Conservation (phyloP, 768 basidiomycete genomes). For the Obba rivulosa region DNA sequence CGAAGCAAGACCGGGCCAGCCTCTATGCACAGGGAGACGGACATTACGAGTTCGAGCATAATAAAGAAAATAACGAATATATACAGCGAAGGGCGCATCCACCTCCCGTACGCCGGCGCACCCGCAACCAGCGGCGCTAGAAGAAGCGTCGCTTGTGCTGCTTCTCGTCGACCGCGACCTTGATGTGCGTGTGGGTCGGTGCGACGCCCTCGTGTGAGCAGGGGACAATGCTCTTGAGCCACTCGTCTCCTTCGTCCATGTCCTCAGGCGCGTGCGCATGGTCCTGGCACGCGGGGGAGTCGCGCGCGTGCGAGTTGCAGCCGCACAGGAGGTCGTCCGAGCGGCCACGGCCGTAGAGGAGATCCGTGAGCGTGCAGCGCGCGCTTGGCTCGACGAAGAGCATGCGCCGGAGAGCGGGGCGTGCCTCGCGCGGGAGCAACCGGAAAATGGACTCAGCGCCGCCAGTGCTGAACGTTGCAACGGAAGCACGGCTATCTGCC, state of each 20-base stretch:
- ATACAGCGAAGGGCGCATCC: slow-evolving; percentile 5
- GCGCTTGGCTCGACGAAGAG: slow-evolving; percentile 83
- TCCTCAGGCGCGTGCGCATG: slow-evolving; percentile 63
- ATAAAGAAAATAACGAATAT: slow-evolving; percentile 12
- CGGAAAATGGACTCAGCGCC: slow-evolving; percentile 96
- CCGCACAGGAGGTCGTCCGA: slow-evolving; percentile 74
- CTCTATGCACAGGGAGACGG: slow-evolving; percentile 17
- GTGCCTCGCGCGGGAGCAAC: slow-evolving; percentile 87
- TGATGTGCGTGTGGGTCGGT: slow-evolving; percentile 65
- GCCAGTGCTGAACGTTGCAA: slow-evolving; percentile 60
- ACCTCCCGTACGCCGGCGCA: background rate
- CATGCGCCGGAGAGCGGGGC: slow-evolving; percentile 90
- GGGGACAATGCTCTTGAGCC: slow-evolving; percentile 70
- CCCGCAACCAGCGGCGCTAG: slow-evolving; percentile 25
- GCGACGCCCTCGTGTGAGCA: slow-evolving; percentile 49
- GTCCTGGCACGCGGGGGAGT: slow-evolving; percentile 49
- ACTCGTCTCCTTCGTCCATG: slow-evolving; percentile 81
- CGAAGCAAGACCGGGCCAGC: slow-evolving; percentile 3
- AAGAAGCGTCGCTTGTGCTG: slow-evolving; percentile 71
- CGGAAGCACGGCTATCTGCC: slow-evolving; percentile 30
- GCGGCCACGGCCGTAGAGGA: slow-evolving; percentile 78
- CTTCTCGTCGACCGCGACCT: slow-evolving; percentile 71
- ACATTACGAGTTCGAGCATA: slow-evolving; percentile 12
- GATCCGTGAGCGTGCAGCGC: slow-evolving; percentile 88
- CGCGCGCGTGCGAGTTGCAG: slow-evolving; percentile 49